Evolutionary conservation across 352 stramenopile genomes (phyloP).

Genomic region (Phytophthora sojae): DNA sequence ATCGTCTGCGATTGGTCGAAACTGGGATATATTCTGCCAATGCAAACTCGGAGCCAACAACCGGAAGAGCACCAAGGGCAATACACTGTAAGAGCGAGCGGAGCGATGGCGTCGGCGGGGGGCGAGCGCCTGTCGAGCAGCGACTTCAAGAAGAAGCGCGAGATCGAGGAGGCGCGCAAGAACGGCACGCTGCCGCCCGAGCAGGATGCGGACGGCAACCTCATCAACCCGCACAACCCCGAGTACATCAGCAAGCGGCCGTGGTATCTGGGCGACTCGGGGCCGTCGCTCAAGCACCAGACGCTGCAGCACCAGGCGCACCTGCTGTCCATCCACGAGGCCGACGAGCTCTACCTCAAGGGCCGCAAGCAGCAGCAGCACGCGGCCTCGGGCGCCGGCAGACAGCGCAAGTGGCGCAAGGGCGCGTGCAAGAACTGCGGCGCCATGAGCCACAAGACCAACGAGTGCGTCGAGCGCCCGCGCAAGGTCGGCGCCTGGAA

Average conservation of each 20-base stretch:
- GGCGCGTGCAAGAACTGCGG: slow-evolving; percentile 96
- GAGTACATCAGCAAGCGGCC: slow-evolving; percentile 99
- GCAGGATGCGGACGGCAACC: slow-evolving; percentile 93
- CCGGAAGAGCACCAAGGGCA: neutral
- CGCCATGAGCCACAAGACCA: slow-evolving; percentile 92
- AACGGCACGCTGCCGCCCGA: slow-evolving; percentile 88
- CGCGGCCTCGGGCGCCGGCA: neutral
- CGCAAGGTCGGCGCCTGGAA: slow-evolving; percentile 94
- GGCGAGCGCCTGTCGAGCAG: slow-evolving; percentile 77
- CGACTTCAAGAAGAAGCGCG: slow-evolving; percentile 90
- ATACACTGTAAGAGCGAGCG: neutral
- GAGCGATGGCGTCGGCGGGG: slow-evolving; percentile 63
- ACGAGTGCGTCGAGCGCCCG: slow-evolving; percentile 94
- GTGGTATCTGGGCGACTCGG: slow-evolving; percentile 97
- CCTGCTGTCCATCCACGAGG: slow-evolving; percentile 90
- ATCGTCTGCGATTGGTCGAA: neutral
- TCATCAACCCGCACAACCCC: slow-evolving; percentile 99
- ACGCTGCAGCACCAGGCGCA: slow-evolving; percentile 92
- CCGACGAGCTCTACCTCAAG: slow-evolving; percentile 81
- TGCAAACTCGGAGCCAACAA: neutral
- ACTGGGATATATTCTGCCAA: neutral
- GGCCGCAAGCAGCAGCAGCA: slow-evolving; percentile 33
- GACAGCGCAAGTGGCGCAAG: slow-evolving; percentile 82
- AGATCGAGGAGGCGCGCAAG: slow-evolving; percentile 92
- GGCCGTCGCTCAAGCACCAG: slow-evolving; percentile 96